phyloP scores from a whole-genome alignment of 139 green algal species.

The Volvox africanus region DNA sequence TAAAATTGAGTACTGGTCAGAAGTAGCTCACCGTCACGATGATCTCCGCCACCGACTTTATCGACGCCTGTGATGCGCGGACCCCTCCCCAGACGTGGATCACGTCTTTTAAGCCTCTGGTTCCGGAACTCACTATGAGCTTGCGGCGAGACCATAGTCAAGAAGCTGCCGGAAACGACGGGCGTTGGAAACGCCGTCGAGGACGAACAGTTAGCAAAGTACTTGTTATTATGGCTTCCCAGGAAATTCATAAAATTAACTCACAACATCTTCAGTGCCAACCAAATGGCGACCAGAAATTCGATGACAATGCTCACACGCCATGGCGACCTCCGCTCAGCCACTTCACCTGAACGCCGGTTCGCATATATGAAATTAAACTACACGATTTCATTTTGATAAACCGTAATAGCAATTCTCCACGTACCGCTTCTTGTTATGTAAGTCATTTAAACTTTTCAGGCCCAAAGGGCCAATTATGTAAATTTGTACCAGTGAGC shows the following conservation, averaged over 20 bases:
- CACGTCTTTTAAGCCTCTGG: background rate
- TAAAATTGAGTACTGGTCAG: no score
- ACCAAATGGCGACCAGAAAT: background rate
- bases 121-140: background rate
- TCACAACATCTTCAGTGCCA: conserved; percentile 1
- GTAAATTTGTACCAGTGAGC: background rate
- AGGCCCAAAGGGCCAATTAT: background rate
- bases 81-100: background rate
- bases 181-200: background rate
- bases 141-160: conserved; percentile 8
- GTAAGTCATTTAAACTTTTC: background rate
- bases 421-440: conserved; percentile 6
- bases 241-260: background rate
- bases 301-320: background rate
- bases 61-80: conserved; percentile 21
- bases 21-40: background rate
- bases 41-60: conserved; percentile 10
- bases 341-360: background rate
- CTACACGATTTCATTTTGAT: no score
- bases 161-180: conserved; percentile 25
- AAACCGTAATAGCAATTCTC: background rate
- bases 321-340: background rate
- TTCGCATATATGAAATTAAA: background rate
- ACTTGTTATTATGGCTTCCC: background rate
- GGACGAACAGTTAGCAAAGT: background rate